Conservation (phyloP, 176 grass and related monocot species). For the Oryza rufipogon region DNA sequence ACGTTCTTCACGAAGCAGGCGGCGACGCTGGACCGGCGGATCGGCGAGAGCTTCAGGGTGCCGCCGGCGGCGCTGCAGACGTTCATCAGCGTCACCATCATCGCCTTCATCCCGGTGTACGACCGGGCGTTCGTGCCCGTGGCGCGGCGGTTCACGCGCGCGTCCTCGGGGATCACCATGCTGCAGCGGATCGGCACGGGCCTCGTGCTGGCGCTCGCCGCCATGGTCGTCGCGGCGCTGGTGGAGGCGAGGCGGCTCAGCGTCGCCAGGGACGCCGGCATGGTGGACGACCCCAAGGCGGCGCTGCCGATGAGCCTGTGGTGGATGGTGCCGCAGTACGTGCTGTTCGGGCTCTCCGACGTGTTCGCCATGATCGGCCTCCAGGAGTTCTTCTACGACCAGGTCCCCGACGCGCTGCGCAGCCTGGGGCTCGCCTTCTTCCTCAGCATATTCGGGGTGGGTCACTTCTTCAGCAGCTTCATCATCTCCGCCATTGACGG, state of each 20-base stretch:
- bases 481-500: conserved; percentile 54
- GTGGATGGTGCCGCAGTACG: conserved; percentile 93
- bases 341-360: conserved; percentile 68
- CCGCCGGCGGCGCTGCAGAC: conserved; percentile 48
- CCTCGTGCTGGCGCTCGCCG: conserved; percentile 32
- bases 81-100: conserved; percentile 46
- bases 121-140: conserved; percentile 46
- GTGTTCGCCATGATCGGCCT: conserved; percentile 81
- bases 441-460: conserved; percentile 52
- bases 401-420: conserved; percentile 61
- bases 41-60: conserved; percentile 41
- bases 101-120: conserved; percentile 54
- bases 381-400: conserved; percentile 98
- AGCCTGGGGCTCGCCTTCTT: conserved; percentile 52
- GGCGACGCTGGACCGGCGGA: conserved; percentile 44
- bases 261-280: conserved; percentile 42
- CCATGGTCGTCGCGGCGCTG: conserved; percentile 48
- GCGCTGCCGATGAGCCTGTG: conserved; percentile 78
- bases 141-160: conserved; percentile 29
- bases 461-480: conserved; percentile 49
- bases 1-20: conserved; percentile 61
- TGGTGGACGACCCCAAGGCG: conserved; percentile 44
- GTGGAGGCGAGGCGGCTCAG: conserved; percentile 51
- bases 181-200: conserved; percentile 57
- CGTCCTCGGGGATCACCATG: conserved; percentile 56